Conservation (phyloP, 495 filamentous ascomycete genomes). For the Penicillium lividum region DNA sequence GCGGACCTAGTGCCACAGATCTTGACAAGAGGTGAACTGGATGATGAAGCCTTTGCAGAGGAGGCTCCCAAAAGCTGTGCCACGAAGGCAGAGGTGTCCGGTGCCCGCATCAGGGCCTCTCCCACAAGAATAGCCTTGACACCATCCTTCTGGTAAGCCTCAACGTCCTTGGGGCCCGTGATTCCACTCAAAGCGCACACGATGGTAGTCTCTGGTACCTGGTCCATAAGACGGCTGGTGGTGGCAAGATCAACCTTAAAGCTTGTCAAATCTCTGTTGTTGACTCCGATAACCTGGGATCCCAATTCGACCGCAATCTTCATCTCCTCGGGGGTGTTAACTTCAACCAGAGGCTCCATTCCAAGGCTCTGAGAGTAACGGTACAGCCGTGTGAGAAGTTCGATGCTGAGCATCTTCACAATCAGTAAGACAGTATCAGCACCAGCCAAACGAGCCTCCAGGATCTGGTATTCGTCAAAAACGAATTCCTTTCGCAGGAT, state of each 20-base stretch:
- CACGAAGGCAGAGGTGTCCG: slow-evolving; percentile 78
- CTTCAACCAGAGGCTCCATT: slow-evolving; percentile 98
- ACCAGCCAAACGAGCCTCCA: slow-evolving; percentile 90
- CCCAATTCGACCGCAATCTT: slow-evolving; percentile 80
- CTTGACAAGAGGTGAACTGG: slow-evolving; percentile 69
- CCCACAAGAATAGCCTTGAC: slow-evolving; percentile 93
- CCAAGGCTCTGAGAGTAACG: slow-evolving; percentile 84
- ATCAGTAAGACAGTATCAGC: slow-evolving; percentile 96
- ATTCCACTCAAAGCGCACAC: slow-evolving; percentile 96
- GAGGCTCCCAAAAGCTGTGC: slow-evolving; percentile 69
- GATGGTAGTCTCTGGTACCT: slow-evolving; percentile 82
- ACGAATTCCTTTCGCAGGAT: slow-evolving; percentile 96
- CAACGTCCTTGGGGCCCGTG: slow-evolving; percentile 83
- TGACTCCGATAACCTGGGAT: slow-evolving; percentile 94
- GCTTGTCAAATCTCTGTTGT: slow-evolving; percentile 92
- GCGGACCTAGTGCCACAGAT: slow-evolving; percentile 92
- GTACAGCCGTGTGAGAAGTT: slow-evolving; percentile 77
- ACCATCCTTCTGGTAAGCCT: slow-evolving; percentile 81
- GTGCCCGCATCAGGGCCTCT: slow-evolving; percentile 91
- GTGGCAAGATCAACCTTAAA: slow-evolving; percentile 97
- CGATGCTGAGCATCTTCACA: slow-evolving; percentile 91
- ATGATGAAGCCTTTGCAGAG: slow-evolving; percentile 22
- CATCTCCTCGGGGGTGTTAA: slow-evolving; percentile 95
- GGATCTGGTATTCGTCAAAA: slow-evolving; percentile 97
- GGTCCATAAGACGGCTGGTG: slow-evolving; percentile 83